A percentile compares a stretch with the other conserved stretches of the same genome.
Evolutionary conservation across 73 alveolate genomes (phyloP).

Genomic region (Durusdinium trenchii): DNA sequence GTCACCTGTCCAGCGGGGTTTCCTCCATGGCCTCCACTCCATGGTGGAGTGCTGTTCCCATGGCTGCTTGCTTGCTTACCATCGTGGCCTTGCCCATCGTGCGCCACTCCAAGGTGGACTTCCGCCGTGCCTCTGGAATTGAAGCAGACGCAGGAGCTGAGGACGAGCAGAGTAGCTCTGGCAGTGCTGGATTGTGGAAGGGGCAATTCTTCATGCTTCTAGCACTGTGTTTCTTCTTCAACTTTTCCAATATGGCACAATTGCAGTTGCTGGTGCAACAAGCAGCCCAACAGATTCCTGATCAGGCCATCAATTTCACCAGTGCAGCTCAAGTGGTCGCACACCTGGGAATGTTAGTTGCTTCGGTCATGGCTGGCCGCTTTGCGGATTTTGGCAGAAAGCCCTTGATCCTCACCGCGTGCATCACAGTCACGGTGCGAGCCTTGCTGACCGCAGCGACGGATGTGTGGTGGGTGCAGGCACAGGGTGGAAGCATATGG

Average conservation of each 20-base stretch:
- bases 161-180: neutral
- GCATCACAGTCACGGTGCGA: constrained; percentile 84
- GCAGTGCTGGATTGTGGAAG: constrained; percentile 36
- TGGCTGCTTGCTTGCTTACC: constrained; percentile 73
- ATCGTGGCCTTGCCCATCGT: constrained; percentile 54
- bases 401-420: constrained; percentile 73
- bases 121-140: constrained; percentile 45
- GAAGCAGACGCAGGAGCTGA: constrained; percentile 25
- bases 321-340: constrained; percentile 80
- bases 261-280: constrained; percentile 75
- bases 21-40: constrained; percentile 22
- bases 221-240: constrained; percentile 69
- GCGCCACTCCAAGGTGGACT: constrained; percentile 76
- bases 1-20: neutral
- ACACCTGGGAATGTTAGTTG: constrained; percentile 79
- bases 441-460: constrained; percentile 91
- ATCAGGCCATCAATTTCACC: constrained; percentile 77
- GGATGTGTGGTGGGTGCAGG: constrained; percentile 65
- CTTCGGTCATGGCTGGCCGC: constrained; percentile 72
- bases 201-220: constrained; percentile 8
- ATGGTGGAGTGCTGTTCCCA: constrained; percentile 53
- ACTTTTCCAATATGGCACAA: constrained; percentile 77
- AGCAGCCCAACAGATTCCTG: constrained; percentile 39
- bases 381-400: constrained; percentile 71
- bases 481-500: constrained; percentile 79